Percentiles rank a stretch among this genome's conserved stretches.
Conservation (phyloP, 805 yeast genomes). For the Starmerella riodocensis region DNA sequence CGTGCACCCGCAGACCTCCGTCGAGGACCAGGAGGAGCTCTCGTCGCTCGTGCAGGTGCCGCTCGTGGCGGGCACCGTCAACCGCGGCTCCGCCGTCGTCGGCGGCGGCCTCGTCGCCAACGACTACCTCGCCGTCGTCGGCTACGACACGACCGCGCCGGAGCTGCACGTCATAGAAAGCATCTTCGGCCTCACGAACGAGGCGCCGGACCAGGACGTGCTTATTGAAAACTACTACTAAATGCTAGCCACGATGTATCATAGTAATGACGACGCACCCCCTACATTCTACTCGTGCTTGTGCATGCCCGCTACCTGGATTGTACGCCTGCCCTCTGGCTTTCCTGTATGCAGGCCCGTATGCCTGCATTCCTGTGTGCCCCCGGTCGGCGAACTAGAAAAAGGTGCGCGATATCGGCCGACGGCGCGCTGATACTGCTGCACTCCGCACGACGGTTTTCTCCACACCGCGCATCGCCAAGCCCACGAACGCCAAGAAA, state of each 20-base stretch:
- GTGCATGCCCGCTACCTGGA: neutral
- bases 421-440: too few species aligned
- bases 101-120: slow-evolving; percentile 99
- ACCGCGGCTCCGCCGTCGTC: slow-evolving; percentile 93
- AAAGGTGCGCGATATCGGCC: neutral
- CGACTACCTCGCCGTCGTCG: slow-evolving; percentile 95
- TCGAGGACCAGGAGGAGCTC: slow-evolving; percentile 96
- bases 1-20: slow-evolving; percentile 93
- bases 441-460: too few species aligned
- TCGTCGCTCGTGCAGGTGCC: slow-evolving; percentile 94
- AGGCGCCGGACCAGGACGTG: slow-evolving; percentile 31
- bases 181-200: slow-evolving; percentile 46
- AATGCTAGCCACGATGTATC: too few species aligned
- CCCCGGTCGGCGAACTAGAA: too few species aligned
- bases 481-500: too few species aligned
- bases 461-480: too few species aligned
- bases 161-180: slow-evolving; percentile 94
- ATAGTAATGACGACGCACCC: too few species aligned
- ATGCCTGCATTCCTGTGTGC: too few species aligned
- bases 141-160: slow-evolving; percentile 96
- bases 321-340: neutral
- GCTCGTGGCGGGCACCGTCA: slow-evolving; percentile 94
- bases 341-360: too few species aligned
- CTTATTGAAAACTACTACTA: slow-evolving; percentile 30
- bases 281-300: too few species aligned